Conservation (phyloP, 1,139 yeast genomes). For the Kluyveromyces sp. region DNA sequence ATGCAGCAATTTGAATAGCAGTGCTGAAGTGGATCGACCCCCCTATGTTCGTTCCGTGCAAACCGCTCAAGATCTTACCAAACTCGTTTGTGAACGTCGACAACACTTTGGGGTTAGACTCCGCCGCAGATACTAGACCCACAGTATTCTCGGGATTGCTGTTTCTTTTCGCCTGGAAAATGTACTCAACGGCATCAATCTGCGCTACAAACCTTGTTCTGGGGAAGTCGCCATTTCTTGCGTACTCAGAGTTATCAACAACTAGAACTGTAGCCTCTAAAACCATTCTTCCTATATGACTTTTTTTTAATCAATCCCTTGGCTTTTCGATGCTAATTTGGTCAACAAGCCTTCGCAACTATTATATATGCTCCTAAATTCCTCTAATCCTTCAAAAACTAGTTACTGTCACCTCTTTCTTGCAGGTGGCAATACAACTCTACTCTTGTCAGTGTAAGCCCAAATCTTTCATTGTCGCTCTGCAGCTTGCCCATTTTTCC, state of each 20-base stretch:
- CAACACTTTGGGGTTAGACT: slow-evolving; percentile 75
- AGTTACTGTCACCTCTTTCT: not conserved
- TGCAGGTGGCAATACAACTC: not conserved
- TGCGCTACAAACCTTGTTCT: slow-evolving; percentile 91
- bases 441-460: too few relatives aligned
- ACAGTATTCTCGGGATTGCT: slow-evolving; percentile 93
- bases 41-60: slow-evolving; percentile 70
- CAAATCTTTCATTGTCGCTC: too few relatives aligned
- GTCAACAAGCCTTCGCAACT: too few relatives aligned
- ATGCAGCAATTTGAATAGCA: slow-evolving; percentile 93
- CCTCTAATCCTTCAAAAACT: not conserved
- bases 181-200: slow-evolving; percentile 80
- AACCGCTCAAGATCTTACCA: slow-evolving; percentile 81
- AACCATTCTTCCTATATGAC: slow-evolving; percentile 46
- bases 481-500: too few relatives aligned
- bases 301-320: not conserved
- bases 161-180: slow-evolving; percentile 79
- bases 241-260: slow-evolving; percentile 90
- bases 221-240: slow-evolving; percentile 91
- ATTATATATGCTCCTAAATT: not conserved
- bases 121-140: slow-evolving; percentile 84
- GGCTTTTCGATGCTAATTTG: not conserved
- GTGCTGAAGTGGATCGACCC: slow-evolving; percentile 69
- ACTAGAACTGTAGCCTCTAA: slow-evolving; percentile 95
- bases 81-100: slow-evolving; percentile 83